Evolutionary conservation across 768 basidiomycete genomes (phyloP).

Genomic region (Lentinula detonsa): DNA sequence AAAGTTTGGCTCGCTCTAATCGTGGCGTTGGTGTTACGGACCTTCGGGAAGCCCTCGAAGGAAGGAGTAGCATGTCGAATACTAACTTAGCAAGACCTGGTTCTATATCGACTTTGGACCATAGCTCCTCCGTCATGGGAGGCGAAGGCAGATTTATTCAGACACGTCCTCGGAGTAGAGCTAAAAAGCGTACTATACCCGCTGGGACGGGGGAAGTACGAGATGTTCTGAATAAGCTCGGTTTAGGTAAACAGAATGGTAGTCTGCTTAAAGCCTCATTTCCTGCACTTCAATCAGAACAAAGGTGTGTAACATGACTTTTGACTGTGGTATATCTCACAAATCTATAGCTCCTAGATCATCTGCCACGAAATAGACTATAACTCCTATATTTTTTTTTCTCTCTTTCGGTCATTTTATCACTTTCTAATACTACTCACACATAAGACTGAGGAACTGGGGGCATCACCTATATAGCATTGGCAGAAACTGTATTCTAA

Average conservation of each 20-base stretch:
- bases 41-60: conserved; percentile 84
- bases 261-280: conserved; percentile 70
- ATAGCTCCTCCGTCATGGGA: conserved; percentile 45
- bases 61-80: conserved; percentile 78
- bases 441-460: neutral
- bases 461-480: neutral
- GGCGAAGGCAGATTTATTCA: conserved; percentile 39
- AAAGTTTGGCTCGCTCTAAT: conserved; percentile 73
- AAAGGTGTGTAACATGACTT: conserved; percentile 23
- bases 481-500: neutral
- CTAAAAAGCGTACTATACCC: conserved; percentile 42
- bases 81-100: conserved; percentile 61
- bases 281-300: conserved; percentile 42
- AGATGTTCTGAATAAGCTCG: conserved; percentile 77
- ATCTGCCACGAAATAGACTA: conserved; percentile 6
- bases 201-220: conserved; percentile 65
- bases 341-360: neutral
- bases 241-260: conserved; percentile 68
- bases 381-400: neutral
- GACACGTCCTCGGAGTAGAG: conserved; percentile 46
- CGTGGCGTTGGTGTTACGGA: conserved; percentile 84
- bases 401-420: neutral
- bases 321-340: neutral
- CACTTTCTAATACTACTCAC: neutral
- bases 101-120: conserved; percentile 74